A percentile compares a stretch with the other conserved stretches of the same genome.
phyloP scores from a whole-genome alignment of 169 alveolate genomes.

The Miamiensis avidus region DNA sequence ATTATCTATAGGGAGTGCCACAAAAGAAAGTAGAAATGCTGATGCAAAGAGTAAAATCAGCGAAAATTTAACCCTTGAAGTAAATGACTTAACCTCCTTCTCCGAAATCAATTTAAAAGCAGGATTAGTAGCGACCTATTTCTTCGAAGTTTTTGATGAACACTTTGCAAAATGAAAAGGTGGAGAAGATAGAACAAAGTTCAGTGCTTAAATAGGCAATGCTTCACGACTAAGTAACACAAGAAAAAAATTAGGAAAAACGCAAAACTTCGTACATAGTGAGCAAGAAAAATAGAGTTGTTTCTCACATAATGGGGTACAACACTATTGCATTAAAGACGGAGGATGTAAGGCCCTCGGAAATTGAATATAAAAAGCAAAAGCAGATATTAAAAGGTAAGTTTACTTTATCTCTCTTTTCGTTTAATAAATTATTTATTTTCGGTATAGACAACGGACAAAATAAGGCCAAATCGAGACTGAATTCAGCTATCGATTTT shows the following conservation, averaged over 20 bases:
- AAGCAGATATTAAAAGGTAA: no score
- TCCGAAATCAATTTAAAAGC: background rate
- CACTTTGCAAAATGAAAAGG: conserved; percentile 16
- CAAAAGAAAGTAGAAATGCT: conserved; percentile 5
- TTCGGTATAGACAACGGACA: no score
- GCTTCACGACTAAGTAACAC: background rate
- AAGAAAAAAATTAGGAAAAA: conserved; percentile 28
- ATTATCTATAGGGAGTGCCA: conserved; percentile 1
- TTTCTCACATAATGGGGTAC: conserved; percentile 43
- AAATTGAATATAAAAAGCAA: no score
- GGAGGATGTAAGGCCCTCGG: conserved; percentile 26
- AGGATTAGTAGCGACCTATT: background rate
- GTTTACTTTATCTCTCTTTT: no score
- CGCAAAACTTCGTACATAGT: conserved; percentile 25
- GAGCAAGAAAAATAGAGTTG: conserved; percentile 13
- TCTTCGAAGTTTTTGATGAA: conserved; percentile 10
- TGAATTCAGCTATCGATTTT: conserved; percentile 38
- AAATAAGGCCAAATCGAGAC: no score
- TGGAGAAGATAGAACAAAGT: background rate
- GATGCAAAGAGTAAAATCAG: conserved; percentile 17
- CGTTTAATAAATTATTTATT: no score
- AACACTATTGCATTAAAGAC: conserved; percentile 28
- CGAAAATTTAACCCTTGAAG: conserved; percentile 11
- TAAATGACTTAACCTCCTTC: background rate
- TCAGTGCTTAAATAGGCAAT: conserved; percentile 31